Evolutionary conservation across 441 rosid genomes (phyloP), one percentile per base, ranked within the genome.

Genomic region (Gossypium trilobum): DNA sequence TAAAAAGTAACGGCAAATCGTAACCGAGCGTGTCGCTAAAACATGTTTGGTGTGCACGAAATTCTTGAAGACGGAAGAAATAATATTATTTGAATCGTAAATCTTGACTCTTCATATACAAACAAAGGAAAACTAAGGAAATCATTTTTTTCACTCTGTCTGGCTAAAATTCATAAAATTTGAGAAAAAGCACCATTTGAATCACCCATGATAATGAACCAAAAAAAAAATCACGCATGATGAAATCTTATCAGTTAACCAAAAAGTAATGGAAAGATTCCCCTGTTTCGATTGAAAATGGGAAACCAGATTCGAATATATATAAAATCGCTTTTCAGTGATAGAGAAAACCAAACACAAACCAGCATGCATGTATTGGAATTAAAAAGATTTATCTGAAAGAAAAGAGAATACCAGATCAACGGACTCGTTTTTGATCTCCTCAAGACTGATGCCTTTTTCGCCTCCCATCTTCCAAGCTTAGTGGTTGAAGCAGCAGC

Each of bases 351-450:
- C 9, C 71, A 48, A 51, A 17, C 7, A 31, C 10, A 51, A 51
- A 68, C 46, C 46, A n/a, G 31, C 5, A 5, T 50, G 60, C 48
- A 52, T 68, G 72, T 4, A n/a, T 67, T 33, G n/a, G 11, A 17
- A 17, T 59, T 27, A 39, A 48, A 22, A 48, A 2, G 20, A 23
- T 1, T 48, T 9, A 67, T 46, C 22, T 7, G 8, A 20, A 5
- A 1, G 1, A 19, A 13, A 17, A 2, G 5, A 63, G 1, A 2
- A 27, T 84, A 90, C 97, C 93, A 91, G 88, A 89, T 91, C 95
- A 73, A 91, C 95, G 22, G 92, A 73, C 86, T 91, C 97, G 70
- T 88, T 86, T 66, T 88, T 91, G 1, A 91, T 87, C 78, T 89
- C 88, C 55, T 88, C 92, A 39, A 91, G 91, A 59, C 83, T 84